Evolutionary conservation across 2,329 filamentous ascomycete genomes (phyloP).

Genomic region (Aspergillus sp.): DNA sequence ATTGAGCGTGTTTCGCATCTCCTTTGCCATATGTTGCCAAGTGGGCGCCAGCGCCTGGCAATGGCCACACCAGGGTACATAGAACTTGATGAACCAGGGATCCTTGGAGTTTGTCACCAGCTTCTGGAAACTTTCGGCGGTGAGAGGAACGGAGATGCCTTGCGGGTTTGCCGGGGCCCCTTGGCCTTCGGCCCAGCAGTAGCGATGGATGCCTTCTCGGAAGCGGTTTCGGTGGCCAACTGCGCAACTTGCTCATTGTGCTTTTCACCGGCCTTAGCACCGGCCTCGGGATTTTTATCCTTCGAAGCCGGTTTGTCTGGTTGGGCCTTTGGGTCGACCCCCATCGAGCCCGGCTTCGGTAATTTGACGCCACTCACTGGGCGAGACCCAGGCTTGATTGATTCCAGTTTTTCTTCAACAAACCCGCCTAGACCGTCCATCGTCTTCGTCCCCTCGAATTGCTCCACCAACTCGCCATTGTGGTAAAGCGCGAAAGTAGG

Average conservation of each 20-base stretch:
- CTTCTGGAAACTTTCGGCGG: conserved; percentile 75
- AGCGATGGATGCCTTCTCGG: conserved; percentile 33
- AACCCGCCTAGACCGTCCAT: conserved; percentile 58
- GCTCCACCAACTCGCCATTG: conserved; percentile 59
- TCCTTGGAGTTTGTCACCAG: conserved; percentile 79
- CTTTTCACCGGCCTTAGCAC: conserved; percentile 31
- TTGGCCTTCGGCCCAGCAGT: conserved; percentile 44
- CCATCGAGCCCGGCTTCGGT: conserved; percentile 58
- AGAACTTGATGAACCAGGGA: conserved; percentile 98
- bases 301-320: conserved; percentile 33
- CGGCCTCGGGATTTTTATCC: conserved; percentile 32
- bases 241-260: conserved; percentile 31
- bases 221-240: conserved; percentile 12
- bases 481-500: conserved; percentile 75
- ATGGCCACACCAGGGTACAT: conserved; percentile 93
- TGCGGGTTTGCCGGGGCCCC: conserved; percentile 59
- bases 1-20: conserved; percentile 83
- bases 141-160: conserved; percentile 66
- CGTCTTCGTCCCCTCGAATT: conserved; percentile 56
- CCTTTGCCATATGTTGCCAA: conserved; percentile 81
- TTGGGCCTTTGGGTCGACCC: conserved; percentile 35
- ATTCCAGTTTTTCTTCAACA: conserved; percentile 68
- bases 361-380: conserved; percentile 57
- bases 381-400: conserved; percentile 69
- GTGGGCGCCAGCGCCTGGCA: conserved; percentile 86